Conservation (phyloP, 495 filamentous ascomycete species). For the Geopyxis carbonaria region DNA sequence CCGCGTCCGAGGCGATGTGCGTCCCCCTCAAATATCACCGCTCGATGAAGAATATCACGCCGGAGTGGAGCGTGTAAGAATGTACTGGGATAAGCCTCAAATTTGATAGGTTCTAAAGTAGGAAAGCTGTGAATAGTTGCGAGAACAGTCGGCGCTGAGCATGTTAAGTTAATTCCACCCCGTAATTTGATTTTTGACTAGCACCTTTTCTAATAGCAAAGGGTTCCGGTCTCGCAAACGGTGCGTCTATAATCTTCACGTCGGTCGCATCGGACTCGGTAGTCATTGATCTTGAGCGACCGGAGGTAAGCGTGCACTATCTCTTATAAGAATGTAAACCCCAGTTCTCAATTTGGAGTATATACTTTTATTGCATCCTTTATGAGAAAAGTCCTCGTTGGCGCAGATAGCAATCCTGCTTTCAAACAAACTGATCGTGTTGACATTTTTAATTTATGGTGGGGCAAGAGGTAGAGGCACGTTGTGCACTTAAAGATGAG, state of each 20-base stretch:
- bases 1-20: conserved; percentile 73
- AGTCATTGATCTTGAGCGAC: conserved; percentile 36
- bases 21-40: conserved; percentile 86
- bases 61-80: conserved; percentile 76
- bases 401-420: too few relatives aligned
- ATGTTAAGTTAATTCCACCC: conserved; percentile 5
- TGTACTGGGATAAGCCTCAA: conserved; percentile 59
- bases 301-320: not conserved
- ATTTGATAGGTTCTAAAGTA: conserved; percentile 62
- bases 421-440: not conserved
- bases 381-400: too few relatives aligned
- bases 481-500: not conserved
- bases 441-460: not conserved
- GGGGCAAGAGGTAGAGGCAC: not conserved
- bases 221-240: conserved; percentile 6
- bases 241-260: conserved; percentile 8
- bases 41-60: conserved; percentile 82
- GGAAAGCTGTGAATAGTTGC: conserved; percentile 85
- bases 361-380: too few relatives aligned
- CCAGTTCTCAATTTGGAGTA: too few relatives aligned
- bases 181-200: not conserved
- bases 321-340: too few relatives aligned
- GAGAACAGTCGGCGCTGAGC: conserved; percentile 41
- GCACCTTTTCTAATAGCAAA: conserved; percentile 20
- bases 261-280: conserved; percentile 36